Base-by-base conservation (phyloP, 2,329 filamentous ascomycete genomes). In the Diaporthe australafricana region DNA sequence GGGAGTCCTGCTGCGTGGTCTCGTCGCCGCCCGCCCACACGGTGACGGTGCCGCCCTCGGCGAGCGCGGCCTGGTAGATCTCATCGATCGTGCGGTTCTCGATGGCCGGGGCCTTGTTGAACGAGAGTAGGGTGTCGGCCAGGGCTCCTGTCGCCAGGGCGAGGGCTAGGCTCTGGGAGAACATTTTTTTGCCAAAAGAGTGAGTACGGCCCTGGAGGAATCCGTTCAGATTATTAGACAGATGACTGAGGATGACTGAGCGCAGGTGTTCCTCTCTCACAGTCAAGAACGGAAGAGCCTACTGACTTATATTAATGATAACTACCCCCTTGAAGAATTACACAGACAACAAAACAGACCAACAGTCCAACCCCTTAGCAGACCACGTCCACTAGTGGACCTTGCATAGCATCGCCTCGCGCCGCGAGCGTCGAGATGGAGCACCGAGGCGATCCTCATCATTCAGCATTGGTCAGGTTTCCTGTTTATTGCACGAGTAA, bases 11-110 rank as follows among this genome's bases (percentile, higher is more conserved):
- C 67, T 85, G 83, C 42, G 75, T 77, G 25, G 74, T 75, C 71
- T 87, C 84, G 48, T 87, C 85, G 22, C 86, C 86, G 2, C 86
- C 86, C 50, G 85, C 84, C 84, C 84, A 86, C 5, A 84, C 68
- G 0, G 84, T 87, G 6, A 88, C 80, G 1, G 82, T 77, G 2
- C 81, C 83, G 6, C 84, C 83, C 62, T 89, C 87, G 1, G 81
- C 79, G 27, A 87, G 75, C 0, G 87, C 87, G 7, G 86, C 86
- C 45, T 83, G 67, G 76, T 89, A 82, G 17, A 89, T 86, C 55
- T 87, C 80, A 22, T 88, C 85, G 1, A 89, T 74, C 1, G 82
- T 83, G 27, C 86, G 50, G 56, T 70, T 69, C 72, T 74, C 56
- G 25, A 72, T 73, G 72, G 78, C 17, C 73, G 74, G 57, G 20